Evolutionary conservation across 306 rosid species (phyloP).

Genomic region (Astragalus glycyphyllos): DNA sequence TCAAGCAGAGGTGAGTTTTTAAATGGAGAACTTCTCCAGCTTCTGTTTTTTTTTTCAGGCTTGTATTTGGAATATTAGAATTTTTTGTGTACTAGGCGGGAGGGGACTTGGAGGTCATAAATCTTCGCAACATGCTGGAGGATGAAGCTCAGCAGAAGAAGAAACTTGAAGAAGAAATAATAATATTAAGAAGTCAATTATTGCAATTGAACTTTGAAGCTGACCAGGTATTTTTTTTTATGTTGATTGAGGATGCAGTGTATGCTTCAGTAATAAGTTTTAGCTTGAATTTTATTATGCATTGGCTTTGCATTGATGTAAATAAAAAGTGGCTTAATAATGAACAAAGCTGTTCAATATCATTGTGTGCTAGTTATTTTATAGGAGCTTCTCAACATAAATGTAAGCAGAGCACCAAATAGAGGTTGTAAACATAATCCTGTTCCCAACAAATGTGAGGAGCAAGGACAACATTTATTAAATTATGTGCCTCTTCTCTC

Average conservation of each 20-base stretch:
- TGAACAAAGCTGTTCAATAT: not conserved
- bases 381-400: conserved; percentile 28
- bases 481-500: conserved; percentile 6
- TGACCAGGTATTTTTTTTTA: conserved; percentile 72
- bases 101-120: conserved; percentile 63
- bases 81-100: conserved; percentile 65
- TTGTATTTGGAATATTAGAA: conserved; percentile 43
- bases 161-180: conserved; percentile 88
- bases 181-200: conserved; percentile 82
- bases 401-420: conserved; percentile 25
- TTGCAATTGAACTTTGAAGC: conserved; percentile 84
- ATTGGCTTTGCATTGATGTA: conserved; percentile 10
- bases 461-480: not conserved
- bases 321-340: not conserved
- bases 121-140: conserved; percentile 66
- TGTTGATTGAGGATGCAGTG: conserved; percentile 25
- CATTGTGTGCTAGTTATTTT: conserved; percentile 9
- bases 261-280: conserved; percentile 32
- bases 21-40: conserved; percentile 16
- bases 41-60: conserved; percentile 24
- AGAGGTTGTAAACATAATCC: conserved; percentile 32
- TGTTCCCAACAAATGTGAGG: conserved; percentile 25
- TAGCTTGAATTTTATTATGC: conserved; percentile 35
- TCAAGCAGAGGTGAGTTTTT: conserved; percentile 56
- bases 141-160: conserved; percentile 79